A percentile compares a stretch with the other conserved stretches of the same genome.
These are phyloP conservation scores for Metschnikowia sp. DNA, from an alignment of 805 yeast species.

Conservation along the genomic window DNA sequence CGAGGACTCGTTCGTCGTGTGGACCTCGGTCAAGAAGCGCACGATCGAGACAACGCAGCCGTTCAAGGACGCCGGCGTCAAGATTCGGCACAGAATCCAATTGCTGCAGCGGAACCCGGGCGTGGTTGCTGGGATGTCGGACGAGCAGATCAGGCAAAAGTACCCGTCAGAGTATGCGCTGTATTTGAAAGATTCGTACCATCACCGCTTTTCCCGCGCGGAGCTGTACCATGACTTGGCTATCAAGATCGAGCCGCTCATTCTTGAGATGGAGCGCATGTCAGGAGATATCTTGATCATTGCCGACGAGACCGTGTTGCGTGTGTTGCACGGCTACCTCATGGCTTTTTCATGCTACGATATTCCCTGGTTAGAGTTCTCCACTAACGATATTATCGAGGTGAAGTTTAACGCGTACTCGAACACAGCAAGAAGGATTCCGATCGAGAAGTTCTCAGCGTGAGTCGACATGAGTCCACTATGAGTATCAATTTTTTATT, in stretches of 20 bases:
- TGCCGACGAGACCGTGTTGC: conserved; percentile 87
- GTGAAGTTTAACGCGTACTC: conserved; percentile 83
- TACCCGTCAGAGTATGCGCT: conserved; percentile 70
- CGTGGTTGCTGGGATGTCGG: conserved; percentile 65
- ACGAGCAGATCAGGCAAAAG: conserved; percentile 52
- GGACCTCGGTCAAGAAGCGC: conserved; percentile 90
- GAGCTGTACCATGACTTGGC: conserved; percentile 97
- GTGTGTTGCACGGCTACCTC: conserved; percentile 89
- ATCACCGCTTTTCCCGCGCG: conserved; percentile 85
- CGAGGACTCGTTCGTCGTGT: conserved; percentile 70
- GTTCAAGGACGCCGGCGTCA: conserved; percentile 60
- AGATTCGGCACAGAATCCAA: conserved; percentile 73
- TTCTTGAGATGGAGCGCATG: conserved; percentile 91
- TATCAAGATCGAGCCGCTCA: conserved; percentile 85
- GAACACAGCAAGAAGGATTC: conserved; percentile 54
- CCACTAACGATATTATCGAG: conserved; percentile 81
- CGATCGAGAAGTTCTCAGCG: conserved; percentile 20
- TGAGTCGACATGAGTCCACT: neutral
- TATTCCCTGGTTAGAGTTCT: conserved; percentile 75
- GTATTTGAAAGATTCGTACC: conserved; percentile 78
- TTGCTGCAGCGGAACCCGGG: conserved; percentile 90
- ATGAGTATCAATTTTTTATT: neutral
- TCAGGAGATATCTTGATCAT: conserved; percentile 83
- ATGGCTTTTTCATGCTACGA: conserved; percentile 89
- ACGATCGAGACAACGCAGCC: conserved; percentile 75